These are phyloP conservation scores for Claviceps sp. DNA, from an alignment of 2,329 filamentous ascomycete genomes.

Conservation along the genomic window DNA sequence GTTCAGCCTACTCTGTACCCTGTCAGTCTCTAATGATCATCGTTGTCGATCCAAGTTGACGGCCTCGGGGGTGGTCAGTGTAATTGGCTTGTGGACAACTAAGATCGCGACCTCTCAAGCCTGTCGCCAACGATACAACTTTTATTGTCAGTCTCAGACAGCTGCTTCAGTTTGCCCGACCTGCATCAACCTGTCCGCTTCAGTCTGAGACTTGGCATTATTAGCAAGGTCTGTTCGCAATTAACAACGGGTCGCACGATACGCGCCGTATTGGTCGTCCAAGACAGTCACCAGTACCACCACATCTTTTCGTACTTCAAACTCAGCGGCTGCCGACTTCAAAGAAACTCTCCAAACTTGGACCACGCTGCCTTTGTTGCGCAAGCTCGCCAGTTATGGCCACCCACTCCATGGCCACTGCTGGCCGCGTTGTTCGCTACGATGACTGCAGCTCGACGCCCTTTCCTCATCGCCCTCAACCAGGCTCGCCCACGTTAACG, in stretches of 20 bases:
- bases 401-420: slow-evolving; percentile 14
- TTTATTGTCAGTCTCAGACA: background rate
- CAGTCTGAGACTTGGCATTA: background rate
- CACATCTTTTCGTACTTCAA: background rate
- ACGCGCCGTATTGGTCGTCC: background rate
- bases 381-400: slow-evolving; percentile 15
- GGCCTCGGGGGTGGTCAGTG: background rate
- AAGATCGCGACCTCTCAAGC: background rate
- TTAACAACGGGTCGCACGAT: background rate
- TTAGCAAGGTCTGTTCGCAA: background rate
- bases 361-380: background rate
- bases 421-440: slow-evolving; percentile 17
- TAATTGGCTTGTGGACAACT: background rate
- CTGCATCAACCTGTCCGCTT: background rate
- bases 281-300: background rate
- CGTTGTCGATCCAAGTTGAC: background rate
- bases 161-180: background rate
- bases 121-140: background rate
- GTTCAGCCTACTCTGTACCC: background rate
- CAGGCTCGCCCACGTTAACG: slow-evolving; percentile 73
- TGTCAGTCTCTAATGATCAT: background rate
- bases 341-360: background rate
- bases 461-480: slow-evolving; percentile 32
- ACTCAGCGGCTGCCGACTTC: background rate
- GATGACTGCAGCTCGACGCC: slow-evolving; percentile 13